Evolutionary conservation across 2,329 filamentous ascomycete species (phyloP), one percentile per base, ranked within the genome.

Genomic region (Colletotrichum graminicola): DNA sequence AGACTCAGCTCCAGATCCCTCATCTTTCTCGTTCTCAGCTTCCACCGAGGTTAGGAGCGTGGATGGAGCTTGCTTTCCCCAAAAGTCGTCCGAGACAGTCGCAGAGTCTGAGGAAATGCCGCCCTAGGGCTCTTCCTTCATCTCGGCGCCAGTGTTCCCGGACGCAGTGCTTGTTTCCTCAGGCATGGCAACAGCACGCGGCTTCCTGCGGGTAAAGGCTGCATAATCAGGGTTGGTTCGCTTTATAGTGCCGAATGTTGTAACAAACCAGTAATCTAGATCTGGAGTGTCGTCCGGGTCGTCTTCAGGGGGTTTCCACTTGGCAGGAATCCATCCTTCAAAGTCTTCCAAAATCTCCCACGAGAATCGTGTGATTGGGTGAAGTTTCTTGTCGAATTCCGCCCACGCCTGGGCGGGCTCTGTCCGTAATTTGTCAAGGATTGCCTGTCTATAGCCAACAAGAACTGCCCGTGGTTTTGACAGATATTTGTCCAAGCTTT

Each of bases 391-490:
- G n/a, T n/a, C n/a, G n/a, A 39, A 39, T 11, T 59, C 10, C 23
- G 14, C 5, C 21, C 36, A 68, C 18, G 10, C 3, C 14, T n/a
- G 21, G 5, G 1, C 43, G 4, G 66, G 66, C 21, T 29, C 21
- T 10, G 4, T 11, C 14, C 14, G 41, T 10, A 54, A 2, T 6
- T 57, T 3, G 36, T 63, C 61, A 2, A 68, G 10, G 8, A 45
- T 0, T 4, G 66, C 36, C 3, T 12, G 23, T 29, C 52, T 18
- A 10, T 64, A 68, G 5, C 34, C 45, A 0, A 68, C 34, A 1
- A 59, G 34, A 11, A 56, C 65, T 1, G 51, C 51, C 5, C 65
- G 51, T 7, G 65, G 65, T 12, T 67, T 14, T 34, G 41, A 11
- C 1, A 67, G 39, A 11, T 41, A 6, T 16, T 23, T 16, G 3